Percentiles rank a stretch among this genome's conserved stretches.
Evolutionary conservation across 805 yeast species (phyloP).

Genomic region (Hanseniaspora nectarophila): DNA sequence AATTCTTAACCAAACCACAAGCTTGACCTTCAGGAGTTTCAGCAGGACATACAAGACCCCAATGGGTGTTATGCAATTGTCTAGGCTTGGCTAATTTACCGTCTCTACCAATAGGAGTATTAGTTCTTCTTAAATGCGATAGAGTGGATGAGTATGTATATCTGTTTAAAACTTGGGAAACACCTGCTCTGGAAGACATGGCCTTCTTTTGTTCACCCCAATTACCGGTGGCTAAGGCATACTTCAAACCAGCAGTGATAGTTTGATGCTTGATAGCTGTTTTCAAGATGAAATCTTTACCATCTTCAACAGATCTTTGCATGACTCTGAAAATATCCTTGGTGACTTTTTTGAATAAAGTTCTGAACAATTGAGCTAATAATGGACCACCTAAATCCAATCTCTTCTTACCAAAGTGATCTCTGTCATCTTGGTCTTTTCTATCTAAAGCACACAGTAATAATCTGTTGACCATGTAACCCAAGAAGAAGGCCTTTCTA

Average conservation of each 20-base stretch:
- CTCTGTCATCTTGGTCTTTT: constrained; percentile 97
- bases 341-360: constrained; percentile 87
- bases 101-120: constrained; percentile 98
- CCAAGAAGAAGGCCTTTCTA: constrained; percentile 91
- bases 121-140: constrained; percentile 96
- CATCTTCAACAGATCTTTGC: constrained; percentile 98
- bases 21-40: constrained; percentile 99
- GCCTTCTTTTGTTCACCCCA: constrained; percentile 99
- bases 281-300: constrained; percentile 90
- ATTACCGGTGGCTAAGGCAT: constrained; percentile 97
- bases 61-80: constrained; percentile 96
- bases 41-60: constrained; percentile 99
- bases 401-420: constrained; percentile 97
- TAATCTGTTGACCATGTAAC: constrained; percentile 94
- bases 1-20: constrained; percentile 94
- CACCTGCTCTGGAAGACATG: constrained; percentile 98
- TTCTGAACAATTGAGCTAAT: constrained; percentile 87
- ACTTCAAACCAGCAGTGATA: constrained; percentile 91
- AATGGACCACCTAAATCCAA: constrained; percentile 97
- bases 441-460: constrained; percentile 91
- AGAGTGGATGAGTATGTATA: constrained; percentile 97
- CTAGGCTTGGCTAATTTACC: constrained; percentile 98
- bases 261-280: constrained; percentile 95
- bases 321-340: constrained; percentile 92
- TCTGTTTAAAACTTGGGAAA: constrained; percentile 93